phyloP scores from a whole-genome alignment of 805 yeast genomes.

The Starmerella gropengiesseri region DNA sequence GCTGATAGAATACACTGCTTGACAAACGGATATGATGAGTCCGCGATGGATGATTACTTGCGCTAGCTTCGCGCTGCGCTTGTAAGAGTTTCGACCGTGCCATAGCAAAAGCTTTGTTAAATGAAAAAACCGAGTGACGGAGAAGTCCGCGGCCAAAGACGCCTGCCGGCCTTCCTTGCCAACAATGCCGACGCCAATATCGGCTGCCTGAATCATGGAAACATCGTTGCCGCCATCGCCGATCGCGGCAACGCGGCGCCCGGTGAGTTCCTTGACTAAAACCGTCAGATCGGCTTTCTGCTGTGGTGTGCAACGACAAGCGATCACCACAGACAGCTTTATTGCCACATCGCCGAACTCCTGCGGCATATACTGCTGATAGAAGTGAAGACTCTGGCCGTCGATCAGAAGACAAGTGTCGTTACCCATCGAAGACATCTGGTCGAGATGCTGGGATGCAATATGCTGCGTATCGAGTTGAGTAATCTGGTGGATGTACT shows the following conservation, averaged over 20 bases:
- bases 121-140: constrained; percentile 83
- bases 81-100: constrained; percentile 98
- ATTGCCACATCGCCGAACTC: constrained; percentile 67
- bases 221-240: constrained; percentile 99
- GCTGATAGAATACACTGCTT: constrained; percentile 80
- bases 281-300: constrained; percentile 94
- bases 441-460: constrained; percentile 69
- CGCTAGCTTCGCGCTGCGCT: constrained; percentile 86
- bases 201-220: constrained; percentile 97
- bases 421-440: constrained; percentile 42
- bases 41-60: constrained; percentile 98
- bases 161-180: constrained; percentile 99
- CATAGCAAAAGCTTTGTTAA: constrained; percentile 76
- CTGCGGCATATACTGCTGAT: constrained; percentile 44
- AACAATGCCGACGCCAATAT: constrained; percentile 97
- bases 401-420: constrained; percentile 78
- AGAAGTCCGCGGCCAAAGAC: constrained; percentile 91
- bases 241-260: constrained; percentile 88
- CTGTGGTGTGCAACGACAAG: constrained; percentile 97
- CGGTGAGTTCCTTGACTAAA: constrained; percentile 65
- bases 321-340: constrained; percentile 83
- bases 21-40: constrained; percentile 82
- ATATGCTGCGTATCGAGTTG: constrained; percentile 47
- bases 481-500: constrained; percentile 78
- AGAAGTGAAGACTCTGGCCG: constrained; percentile 77